Base-by-base conservation (phyloP, 192 early-diverging fungal genomes). In the Linnemannia elongata region DNA sequence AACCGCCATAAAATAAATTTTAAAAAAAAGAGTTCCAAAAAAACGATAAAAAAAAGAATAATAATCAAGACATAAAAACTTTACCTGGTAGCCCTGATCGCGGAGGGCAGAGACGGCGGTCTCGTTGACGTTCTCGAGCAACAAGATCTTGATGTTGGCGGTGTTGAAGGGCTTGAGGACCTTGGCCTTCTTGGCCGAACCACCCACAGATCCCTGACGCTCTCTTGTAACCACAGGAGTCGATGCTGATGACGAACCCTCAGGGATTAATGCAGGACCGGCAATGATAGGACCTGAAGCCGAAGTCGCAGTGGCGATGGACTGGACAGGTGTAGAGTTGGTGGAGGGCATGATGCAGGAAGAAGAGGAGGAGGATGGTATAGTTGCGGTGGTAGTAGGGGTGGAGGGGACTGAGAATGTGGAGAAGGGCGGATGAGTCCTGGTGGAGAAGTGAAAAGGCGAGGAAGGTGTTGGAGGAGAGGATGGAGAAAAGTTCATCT, bases 1-100 rank as follows among this genome's bases (percentile, higher is more conserved):
- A 52, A 52, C 3, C 49, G 47, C 47, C 3, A 52, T 2, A 52
- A 68, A 18, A 24, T 6, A 33, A 33, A 33, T 4, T 4, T 4
- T 4, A 38, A 38, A 38, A 38, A 38, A 38, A 38, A 38, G 4
- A 38, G 38, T 39, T 39, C n/a, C n/a, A n/a, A n/a, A n/a, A 39
- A 39, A 39, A 39, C 36, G 12, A 36, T 2, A 1, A 38, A 7
- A 69, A 69, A 70, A 30, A 15, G n/a, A n/a, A n/a, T n/a, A n/a
- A n/a, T n/a, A n/a, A n/a, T n/a, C 0, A 70, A 70, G 7, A 70
- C 6, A 3, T 13, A 70, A 41, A 66, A 15, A 41, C 36, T 30
- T 75, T 89, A 94, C 95, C 93, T 99, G 97, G 92, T 97, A 99
- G 4, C 98, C 98, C 84, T 96, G 96, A 54, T 92, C 93, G 60